Evolutionary conservation across 805 yeast species (phyloP), one percentile per base, ranked within the genome.

Genomic region (Candida adriatica): DNA sequence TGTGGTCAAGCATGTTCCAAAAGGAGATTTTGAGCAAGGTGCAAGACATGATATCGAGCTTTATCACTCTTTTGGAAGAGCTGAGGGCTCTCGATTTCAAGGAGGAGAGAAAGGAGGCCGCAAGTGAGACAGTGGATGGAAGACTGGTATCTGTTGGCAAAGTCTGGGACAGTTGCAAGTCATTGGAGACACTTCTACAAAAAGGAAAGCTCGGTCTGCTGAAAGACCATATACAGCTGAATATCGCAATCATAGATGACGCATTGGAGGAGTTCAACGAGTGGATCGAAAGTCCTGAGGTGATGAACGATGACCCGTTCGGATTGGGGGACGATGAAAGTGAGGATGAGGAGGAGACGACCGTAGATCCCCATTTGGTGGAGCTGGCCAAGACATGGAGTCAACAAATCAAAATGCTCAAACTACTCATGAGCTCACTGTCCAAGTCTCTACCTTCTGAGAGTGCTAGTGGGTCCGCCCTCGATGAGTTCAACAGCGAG

Each of bases 121-220:
- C 33, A 4, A 26, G 26, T 4, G 11, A 8, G 8, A 19, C 22
- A 8, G 37, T 37, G n/a, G 26, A 34, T 16, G 64, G 46, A 4
- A 62, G 88, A 44, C 56, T 83, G 18, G 56, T 73, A 1, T 61
- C 73, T 1, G 71, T 82, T 14, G 92, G 87, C 11, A 68, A 70
- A 48, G 61, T 83, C 4, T 84, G 94, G 94, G 65, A 73, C n/a
- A 53, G 61, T 20, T 79, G 87, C 50, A 82, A 76, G 34, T 45
- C 49, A 0, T 31, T 81, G 7, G 52, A 56, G 8, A 51, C 55
- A 7, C 48, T 71, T 13, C 45, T 71, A 5, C 56, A 59, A 14
- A 56, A 51, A 16, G 86, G 86, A 0, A 68, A 73, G 29, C 39
- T 73, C 13, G 80, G 76, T 2, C 46, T 75, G 2, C 55, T 81